These are phyloP conservation scores for Blechomonas ayalai DNA, from an alignment of 208 protist species.

Conservation along the genomic window DNA sequence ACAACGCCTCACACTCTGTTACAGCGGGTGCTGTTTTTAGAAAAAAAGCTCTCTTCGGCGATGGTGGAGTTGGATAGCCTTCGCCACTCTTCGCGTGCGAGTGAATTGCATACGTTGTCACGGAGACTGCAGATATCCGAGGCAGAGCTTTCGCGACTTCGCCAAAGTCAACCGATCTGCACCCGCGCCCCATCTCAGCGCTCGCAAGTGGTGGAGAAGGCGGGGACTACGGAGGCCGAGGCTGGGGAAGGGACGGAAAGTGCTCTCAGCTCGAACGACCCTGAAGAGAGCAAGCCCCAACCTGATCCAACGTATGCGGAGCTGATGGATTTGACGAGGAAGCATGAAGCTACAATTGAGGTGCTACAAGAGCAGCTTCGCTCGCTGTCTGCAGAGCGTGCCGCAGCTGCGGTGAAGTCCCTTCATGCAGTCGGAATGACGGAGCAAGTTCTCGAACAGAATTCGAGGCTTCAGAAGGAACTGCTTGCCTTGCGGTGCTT, in stretches of 20 bases:
- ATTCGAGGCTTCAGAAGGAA: constrained; percentile 24
- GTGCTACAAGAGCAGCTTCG: constrained; percentile 9
- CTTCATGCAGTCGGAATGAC: background rate
- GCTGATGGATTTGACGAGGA: constrained; percentile 6
- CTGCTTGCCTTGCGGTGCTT: constrained; percentile 21
- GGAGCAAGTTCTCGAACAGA: constrained; percentile 5
- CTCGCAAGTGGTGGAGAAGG: too few species aligned
- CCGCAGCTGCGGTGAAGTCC: too few species aligned
- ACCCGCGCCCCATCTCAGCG: too few species aligned
- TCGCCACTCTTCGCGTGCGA: constrained; percentile 29
- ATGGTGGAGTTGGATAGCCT: constrained; percentile 18
- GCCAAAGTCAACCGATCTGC: too few species aligned
- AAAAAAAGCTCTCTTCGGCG: constrained; percentile 19
- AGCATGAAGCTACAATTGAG: constrained; percentile 9
- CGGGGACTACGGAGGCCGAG: too few species aligned
- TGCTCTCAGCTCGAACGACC: too few species aligned
- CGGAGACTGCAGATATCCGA: constrained; percentile 33
- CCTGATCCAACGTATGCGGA: too few species aligned
- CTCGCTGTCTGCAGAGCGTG: background rate
- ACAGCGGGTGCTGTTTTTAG: constrained; percentile 26
- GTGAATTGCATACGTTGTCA: constrained; percentile 24
- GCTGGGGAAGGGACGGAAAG: too few species aligned
- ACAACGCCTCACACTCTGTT: too few species aligned
- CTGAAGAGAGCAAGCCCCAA: too few species aligned
- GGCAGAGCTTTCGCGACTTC: constrained; percentile 23